Evolutionary conservation across 768 basidiomycete species (phyloP).

Genomic region (Boletus eberwhitei): DNA sequence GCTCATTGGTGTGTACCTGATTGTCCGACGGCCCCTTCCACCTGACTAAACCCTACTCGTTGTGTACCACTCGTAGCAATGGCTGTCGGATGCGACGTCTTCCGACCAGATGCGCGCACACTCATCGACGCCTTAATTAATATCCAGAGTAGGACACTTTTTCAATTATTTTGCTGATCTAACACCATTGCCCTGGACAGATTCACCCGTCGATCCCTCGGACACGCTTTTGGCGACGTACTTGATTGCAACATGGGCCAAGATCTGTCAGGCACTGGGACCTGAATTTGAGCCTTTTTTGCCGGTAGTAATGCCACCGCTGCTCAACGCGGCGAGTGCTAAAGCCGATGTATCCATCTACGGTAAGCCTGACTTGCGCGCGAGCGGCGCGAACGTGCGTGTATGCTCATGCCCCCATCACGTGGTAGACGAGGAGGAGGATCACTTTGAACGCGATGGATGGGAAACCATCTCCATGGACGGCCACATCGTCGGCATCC

Average conservation of each 20-base stretch:
- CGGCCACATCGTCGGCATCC: conserved; percentile 72
- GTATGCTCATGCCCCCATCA: background rate
- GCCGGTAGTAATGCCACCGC: conserved; percentile 76
- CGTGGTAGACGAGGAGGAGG: conserved; percentile 51
- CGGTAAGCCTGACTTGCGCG: conserved; percentile 36
- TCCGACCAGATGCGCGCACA: conserved; percentile 67
- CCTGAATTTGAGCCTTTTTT: conserved; percentile 85
- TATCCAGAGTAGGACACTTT: conserved; percentile 61
- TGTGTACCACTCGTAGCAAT: conserved; percentile 49
- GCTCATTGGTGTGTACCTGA: conserved; percentile 59
- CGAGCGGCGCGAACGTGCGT: background rate
- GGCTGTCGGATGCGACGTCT: conserved; percentile 79
- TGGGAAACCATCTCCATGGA: conserved; percentile 80
- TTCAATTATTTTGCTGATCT: background rate
- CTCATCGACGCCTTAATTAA: conserved; percentile 71
- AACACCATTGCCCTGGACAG: conserved; percentile 31
- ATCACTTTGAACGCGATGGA: conserved; percentile 59
- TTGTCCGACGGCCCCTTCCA: background rate
- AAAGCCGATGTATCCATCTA: conserved; percentile 77
- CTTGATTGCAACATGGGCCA: conserved; percentile 85
- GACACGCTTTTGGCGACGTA: conserved; percentile 74
- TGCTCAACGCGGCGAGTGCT: conserved; percentile 72
- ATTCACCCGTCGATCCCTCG: conserved; percentile 62
- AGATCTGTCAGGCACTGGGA: conserved; percentile 81
- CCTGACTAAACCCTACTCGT: background rate